Conservation (phyloP, 768 basidiomycete species). For the Clitopilus passeckerianus region DNA sequence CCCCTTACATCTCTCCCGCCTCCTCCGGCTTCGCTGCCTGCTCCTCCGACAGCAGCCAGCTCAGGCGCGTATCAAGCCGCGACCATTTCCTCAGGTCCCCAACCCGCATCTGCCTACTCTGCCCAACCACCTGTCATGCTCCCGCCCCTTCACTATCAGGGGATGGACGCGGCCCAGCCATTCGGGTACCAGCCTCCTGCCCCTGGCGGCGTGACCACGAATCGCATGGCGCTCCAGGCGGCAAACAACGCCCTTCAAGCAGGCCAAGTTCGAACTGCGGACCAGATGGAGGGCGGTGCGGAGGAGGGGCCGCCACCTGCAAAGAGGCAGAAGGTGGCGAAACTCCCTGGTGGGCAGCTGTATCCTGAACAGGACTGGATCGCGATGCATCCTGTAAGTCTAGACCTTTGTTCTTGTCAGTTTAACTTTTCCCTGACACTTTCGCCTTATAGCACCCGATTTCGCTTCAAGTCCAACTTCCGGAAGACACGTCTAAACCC, state of each 20-base stretch:
- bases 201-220: conserved; percentile 64
- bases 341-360: conserved; percentile 75
- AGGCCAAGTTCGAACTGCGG: conserved; percentile 74
- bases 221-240: conserved; percentile 58
- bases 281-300: conserved; percentile 67
- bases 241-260: conserved; percentile 48
- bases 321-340: conserved; percentile 84
- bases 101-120: conserved; percentile 72
- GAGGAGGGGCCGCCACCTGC: conserved; percentile 68
- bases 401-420: conserved; percentile 2
- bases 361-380: conserved; percentile 93
- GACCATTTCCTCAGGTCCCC: conserved; percentile 87
- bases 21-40: conserved; percentile 68
- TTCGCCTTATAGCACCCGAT: conserved; percentile 64
- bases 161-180: conserved; percentile 68
- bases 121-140: conserved; percentile 66
- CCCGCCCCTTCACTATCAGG: conserved; percentile 82
- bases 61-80: conserved; percentile 70
- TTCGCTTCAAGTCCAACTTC: conserved; percentile 79
- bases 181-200: conserved; percentile 75
- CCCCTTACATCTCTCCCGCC: conserved; percentile 64
- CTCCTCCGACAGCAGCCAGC: conserved; percentile 49
- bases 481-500: conserved; percentile 74
- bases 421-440: not conserved
- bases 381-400: conserved; percentile 74